A percentile compares a stretch with the other conserved stretches of the same genome.
These are phyloP conservation scores for Spatholobus suberectus DNA, from an alignment of 306 rosid species.

Conservation along the genomic window DNA sequence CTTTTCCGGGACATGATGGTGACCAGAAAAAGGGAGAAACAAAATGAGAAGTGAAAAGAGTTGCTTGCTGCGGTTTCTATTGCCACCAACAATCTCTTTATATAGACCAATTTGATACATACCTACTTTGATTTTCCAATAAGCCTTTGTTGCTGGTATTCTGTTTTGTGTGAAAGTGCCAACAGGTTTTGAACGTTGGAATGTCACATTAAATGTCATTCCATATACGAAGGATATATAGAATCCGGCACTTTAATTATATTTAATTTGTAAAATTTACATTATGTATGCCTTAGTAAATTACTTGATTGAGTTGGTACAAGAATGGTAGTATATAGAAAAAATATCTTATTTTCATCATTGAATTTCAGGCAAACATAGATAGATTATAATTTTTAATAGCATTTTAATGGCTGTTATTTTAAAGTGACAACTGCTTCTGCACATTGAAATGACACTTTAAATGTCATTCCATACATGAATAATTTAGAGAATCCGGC, in stretches of 20 bases:
- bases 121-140: background rate
- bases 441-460: too few species aligned
- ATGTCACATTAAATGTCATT: background rate
- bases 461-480: background rate
- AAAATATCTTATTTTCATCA: too few species aligned
- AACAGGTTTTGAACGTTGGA: background rate
- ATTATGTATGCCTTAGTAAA: background rate
- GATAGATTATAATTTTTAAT: background rate
- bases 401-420: background rate
- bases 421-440: background rate
- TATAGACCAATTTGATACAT: slow-evolving; percentile 6
- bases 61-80: background rate
- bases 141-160: background rate
- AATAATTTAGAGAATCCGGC: too few species aligned
- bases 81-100: background rate
- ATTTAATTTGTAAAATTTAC: background rate
- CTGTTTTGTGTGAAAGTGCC: too few species aligned
- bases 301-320: background rate
- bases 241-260: background rate
- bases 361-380: background rate
- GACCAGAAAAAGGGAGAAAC: background rate
- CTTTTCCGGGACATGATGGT: slow-evolving; percentile 40
- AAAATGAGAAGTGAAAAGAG: background rate
- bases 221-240: background rate
- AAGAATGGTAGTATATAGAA: too few species aligned